Evolutionary conservation across 2,329 filamentous ascomycete genomes (phyloP).

Genomic region (Colletotrichum cereale): DNA sequence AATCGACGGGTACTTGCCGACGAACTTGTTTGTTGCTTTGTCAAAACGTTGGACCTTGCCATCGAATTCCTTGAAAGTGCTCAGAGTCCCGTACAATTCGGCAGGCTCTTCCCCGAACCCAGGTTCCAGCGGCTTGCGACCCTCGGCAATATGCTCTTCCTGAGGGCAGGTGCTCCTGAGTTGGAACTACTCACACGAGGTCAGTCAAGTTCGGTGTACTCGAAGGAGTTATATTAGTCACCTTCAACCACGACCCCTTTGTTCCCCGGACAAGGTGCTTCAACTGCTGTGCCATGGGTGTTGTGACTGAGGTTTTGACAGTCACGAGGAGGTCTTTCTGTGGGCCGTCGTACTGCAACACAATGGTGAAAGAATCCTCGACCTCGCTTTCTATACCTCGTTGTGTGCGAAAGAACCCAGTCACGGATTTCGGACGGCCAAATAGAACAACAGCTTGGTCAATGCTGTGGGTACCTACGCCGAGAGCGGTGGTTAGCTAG

Average conservation of each 20-base stretch:
- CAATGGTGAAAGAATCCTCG: slow-evolving; percentile 65
- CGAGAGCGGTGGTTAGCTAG: background rate
- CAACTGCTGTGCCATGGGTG: slow-evolving; percentile 69
- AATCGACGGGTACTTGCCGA: slow-evolving; percentile 53
- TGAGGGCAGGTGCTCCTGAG: slow-evolving; percentile 50
- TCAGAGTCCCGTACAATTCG: slow-evolving; percentile 47
- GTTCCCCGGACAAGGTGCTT: slow-evolving; percentile 73
- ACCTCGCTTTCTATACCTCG: slow-evolving; percentile 56
- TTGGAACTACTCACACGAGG: slow-evolving; percentile 22
- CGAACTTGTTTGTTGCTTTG: slow-evolving; percentile 48
- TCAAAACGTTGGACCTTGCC: slow-evolving; percentile 48
- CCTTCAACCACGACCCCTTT: slow-evolving; percentile 63
- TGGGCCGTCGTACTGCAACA: slow-evolving; percentile 66
- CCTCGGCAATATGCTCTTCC: slow-evolving; percentile 49
- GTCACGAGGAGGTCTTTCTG: slow-evolving; percentile 65
- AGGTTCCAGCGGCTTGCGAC: slow-evolving; percentile 45
- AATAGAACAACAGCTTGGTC: slow-evolving; percentile 72
- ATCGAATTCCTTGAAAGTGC: slow-evolving; percentile 54
- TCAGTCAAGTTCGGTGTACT: slow-evolving; percentile 16
- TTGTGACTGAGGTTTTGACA: slow-evolving; percentile 70
- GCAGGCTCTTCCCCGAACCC: slow-evolving; percentile 52
- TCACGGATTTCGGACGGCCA: slow-evolving; percentile 68
- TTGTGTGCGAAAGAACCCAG: slow-evolving; percentile 68
- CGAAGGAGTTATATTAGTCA: slow-evolving; percentile 20
- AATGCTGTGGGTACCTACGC: slow-evolving; percentile 68